These are phyloP conservation scores for Laguncularia racemosa DNA, from an alignment of 345 rosid genomes.

Conservation along the genomic window DNA sequence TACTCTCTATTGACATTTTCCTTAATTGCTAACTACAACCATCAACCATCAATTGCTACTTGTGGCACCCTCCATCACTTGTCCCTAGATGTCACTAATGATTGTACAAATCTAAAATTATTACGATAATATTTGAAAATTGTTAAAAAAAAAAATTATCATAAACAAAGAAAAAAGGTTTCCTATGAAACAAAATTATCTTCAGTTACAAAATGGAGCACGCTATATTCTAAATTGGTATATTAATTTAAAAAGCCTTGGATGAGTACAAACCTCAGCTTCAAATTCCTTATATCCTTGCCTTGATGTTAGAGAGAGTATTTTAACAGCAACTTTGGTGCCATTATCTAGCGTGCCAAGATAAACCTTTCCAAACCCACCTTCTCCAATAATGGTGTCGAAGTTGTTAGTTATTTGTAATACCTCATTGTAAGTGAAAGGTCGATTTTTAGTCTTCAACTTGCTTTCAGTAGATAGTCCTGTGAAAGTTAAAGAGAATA, in stretches of 20 bases:
- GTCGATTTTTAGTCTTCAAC: slow-evolving; percentile 19
- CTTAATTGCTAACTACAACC: too few relatives aligned
- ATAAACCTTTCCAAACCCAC: slow-evolving; percentile 53
- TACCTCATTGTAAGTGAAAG: too few relatives aligned
- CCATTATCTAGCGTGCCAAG: slow-evolving; percentile 22
- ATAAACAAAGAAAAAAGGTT: background rate
- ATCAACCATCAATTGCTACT: too few relatives aligned
- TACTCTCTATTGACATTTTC: too few relatives aligned
- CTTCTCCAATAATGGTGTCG: slow-evolving; percentile 32
- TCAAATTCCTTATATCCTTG: slow-evolving; percentile 41
- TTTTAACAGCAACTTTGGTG: slow-evolving; percentile 38
- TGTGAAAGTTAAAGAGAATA: too few relatives aligned
- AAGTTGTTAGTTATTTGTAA: too few relatives aligned
- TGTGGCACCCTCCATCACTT: too few relatives aligned
- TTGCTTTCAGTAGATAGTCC: too few relatives aligned
- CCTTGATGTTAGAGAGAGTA: slow-evolving; percentile 33
- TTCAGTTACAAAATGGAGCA: too few relatives aligned
- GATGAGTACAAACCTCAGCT: slow-evolving; percentile 27
- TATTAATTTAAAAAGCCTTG: too few relatives aligned
- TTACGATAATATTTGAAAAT: slow-evolving; percentile 7
- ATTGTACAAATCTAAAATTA: slow-evolving; percentile 8
- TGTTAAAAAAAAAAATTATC: slow-evolving; percentile 14
- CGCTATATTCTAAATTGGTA: too few relatives aligned
- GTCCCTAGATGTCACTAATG: background rate
- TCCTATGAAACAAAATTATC: too few relatives aligned